Base-by-base conservation (phyloP, 2,329 filamentous ascomycete species). In the Verruconis gallopava region DNA sequence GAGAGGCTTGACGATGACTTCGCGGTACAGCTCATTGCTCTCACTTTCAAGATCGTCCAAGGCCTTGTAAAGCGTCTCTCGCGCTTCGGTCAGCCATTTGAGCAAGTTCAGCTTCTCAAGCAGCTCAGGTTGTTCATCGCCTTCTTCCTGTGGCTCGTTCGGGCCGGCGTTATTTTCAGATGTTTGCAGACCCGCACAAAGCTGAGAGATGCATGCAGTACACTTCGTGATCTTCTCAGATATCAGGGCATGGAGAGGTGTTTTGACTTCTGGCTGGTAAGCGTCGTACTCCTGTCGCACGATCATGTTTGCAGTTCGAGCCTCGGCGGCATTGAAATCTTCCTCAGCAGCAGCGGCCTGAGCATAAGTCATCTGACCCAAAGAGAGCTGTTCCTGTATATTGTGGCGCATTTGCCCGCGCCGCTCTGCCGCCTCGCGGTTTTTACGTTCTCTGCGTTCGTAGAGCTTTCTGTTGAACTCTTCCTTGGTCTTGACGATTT, bases 31-130 rank as follows among this genome's bases (percentile, higher is more conserved):
- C 45, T 86, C 75, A 53, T 94, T 91, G 40, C 88, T 81, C 56
- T 88, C 84, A 15, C 78, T 79, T 22, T 94, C 73, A 9, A 96
- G 66, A 51, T 93, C 83, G 55, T 85, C 94, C 41, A 89, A 74
- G 52, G 85, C 82, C 34, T 84, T 79, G 62, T 96, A 81, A 5
- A 96, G 69, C 37, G 75, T 72, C 61, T 98, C 91, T n/a, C 88
- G 79, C 1, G 83, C 81, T 58, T 98, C 91, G 52, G 95, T 96
- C 5, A 96, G 77, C 88, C 91, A 96, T 55, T 96, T 98, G 12
- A 96, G 70, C 37, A 95, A 73, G 0, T 89, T 96, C 11, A 98
- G 70, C 61, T 94, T 93, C 60, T 98, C 91, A 2, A 96, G 68
- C 0, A 96, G 71, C 60, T 98, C 91, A 0, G 91, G 91, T 56